Evolutionary conservation across 2,329 filamentous ascomycete genomes (phyloP), one percentile per base, ranked within the genome.

Genomic region (Dothideomycetes sp.): DNA sequence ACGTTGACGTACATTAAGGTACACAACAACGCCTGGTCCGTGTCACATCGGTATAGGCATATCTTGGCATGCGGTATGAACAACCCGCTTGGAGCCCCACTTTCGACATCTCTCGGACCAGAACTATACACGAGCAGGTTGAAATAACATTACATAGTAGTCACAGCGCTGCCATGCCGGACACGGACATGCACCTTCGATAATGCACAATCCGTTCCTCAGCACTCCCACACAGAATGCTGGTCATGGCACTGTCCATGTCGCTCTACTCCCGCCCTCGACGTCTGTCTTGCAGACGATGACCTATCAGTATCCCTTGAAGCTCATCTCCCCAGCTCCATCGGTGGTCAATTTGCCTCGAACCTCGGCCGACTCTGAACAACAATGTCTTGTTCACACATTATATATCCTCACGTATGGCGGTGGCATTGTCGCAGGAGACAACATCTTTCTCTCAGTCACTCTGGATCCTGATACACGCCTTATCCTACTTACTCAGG

Each of bases 401-500:
- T 79, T 94, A 31, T 96, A 94, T 56, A 71, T 96, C 29, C 72
- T 98, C 36, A 94, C 88, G 1, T 98, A 96, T 57, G 91, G 91
- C 36, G 91, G 91, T 32, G 91, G 91, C 2, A 75, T 98, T 11
- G 84, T 98, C 2, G 84, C 82, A 10, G 87, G 88, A 31, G 91
- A 98, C 59, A 69, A 75, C 47, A 81, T 96, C 58, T 69, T 80
- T 52, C 73, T 98, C 18, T 66, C 69, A 15, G 73, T 94, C 45
- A 70, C 72, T 8, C 68, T 94, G 35, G 73, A 75, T 9, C 50
- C 69, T 3, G 62, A 65, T 2, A 80, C 85, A 4, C 79, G 77
- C 44, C 73, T 95, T 39, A 64, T 75, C 7, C 57, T 72, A 12
- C 60, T 71, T 19, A 72, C 73, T 1, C 75, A 79, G 66, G 89